These are phyloP conservation scores for Termitomyces sp. DNA, from an alignment of 768 basidiomycete genomes.

Conservation along the genomic window DNA sequence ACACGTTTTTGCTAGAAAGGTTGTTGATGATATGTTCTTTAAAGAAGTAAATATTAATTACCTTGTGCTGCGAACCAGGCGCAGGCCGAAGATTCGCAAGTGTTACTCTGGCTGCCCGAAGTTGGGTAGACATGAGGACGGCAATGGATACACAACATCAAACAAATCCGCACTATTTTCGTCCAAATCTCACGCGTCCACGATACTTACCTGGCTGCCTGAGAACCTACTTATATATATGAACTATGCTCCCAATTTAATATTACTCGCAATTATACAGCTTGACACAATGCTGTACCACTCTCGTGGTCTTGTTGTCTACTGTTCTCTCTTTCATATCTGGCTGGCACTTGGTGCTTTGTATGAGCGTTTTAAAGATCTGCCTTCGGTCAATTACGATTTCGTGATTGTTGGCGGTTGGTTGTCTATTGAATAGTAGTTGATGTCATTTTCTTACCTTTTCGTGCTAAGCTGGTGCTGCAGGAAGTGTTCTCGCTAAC, in stretches of 20 bases:
- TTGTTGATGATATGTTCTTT: slow-evolving; percentile 5
- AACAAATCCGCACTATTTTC: not conserved
- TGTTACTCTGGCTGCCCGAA: slow-evolving; percentile 40
- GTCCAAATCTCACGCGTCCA: not conserved
- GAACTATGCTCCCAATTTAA: not conserved
- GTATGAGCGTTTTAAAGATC: slow-evolving; percentile 6
- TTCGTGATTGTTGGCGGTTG: slow-evolving; percentile 21
- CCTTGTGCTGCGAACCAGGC: slow-evolving; percentile 64
- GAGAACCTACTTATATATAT: not conserved
- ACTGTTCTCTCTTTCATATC: not conserved
- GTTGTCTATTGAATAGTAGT: not conserved
- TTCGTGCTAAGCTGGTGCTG: slow-evolving; percentile 7
- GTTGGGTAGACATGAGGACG: slow-evolving; percentile 31
- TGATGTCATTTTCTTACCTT: not conserved
- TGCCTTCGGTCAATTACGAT: slow-evolving; percentile 6
- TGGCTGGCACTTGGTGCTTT: not conserved
- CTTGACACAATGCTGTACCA: not conserved
- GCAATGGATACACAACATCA: slow-evolving; percentile 7
- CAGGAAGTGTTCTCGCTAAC: slow-evolving; percentile 11
- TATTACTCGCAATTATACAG: not conserved
- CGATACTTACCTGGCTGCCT: too few species aligned
- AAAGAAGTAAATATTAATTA: slow-evolving; percentile 20
- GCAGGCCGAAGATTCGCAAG: slow-evolving; percentile 77
- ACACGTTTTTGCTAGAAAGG: slow-evolving; percentile 81
- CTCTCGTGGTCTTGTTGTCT: not conserved